Evolutionary conservation across 139 green algal species (phyloP).

Genomic region (Chlamydomonas sp.): DNA sequence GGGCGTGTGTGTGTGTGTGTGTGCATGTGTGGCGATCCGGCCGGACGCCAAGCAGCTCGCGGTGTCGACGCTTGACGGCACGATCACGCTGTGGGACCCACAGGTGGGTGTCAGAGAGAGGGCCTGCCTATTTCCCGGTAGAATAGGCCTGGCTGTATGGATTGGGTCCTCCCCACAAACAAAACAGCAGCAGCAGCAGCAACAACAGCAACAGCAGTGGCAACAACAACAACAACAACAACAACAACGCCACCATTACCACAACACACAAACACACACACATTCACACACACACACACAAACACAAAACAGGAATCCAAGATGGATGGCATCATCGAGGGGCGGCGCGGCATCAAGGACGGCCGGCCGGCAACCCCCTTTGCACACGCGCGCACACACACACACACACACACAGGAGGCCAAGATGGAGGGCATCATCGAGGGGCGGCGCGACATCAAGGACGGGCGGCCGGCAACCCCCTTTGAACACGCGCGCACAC

Average conservation of each 20-base stretch:
- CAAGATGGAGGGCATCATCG: constrained; percentile 69
- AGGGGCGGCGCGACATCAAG: constrained; percentile 80
- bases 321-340: constrained; percentile 77
- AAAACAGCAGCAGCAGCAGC: not conserved
- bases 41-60: constrained; percentile 87
- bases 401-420: too few species aligned
- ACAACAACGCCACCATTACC: not conserved
- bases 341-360: constrained; percentile 79
- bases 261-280: too few species aligned
- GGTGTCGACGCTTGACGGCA: constrained; percentile 77
- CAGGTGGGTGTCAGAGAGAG: too few species aligned
- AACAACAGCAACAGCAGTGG: not conserved
- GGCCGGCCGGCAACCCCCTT: constrained; percentile 64
- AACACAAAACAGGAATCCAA: too few species aligned
- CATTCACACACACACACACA: too few species aligned
- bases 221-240: not conserved
- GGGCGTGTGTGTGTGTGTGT: too few species aligned
- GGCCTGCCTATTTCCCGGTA: too few species aligned
- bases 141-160: too few species aligned
- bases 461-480: constrained; percentile 63
- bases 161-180: too few species aligned
- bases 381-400: too few species aligned
- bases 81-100: constrained; percentile 91
- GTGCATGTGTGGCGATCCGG: constrained; percentile 54
- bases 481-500: too few species aligned